Evolutionary conservation across 208 protist genomes (phyloP), one percentile per base, ranked within the genome.

Genomic region (Crithidia expoeki): DNA sequence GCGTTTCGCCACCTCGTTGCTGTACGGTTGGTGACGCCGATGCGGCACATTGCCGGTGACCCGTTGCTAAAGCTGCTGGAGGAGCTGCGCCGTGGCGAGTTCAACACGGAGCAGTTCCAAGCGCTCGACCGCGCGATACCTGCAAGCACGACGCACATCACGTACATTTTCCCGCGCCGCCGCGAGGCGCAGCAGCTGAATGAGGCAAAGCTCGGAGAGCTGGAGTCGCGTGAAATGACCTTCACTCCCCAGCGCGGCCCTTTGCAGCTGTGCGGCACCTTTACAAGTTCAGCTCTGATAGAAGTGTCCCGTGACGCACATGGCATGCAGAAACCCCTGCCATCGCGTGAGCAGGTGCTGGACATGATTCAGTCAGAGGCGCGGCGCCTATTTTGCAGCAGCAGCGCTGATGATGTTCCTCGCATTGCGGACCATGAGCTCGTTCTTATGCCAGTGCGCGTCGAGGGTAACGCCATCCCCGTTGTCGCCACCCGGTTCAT

Each of bases 121-220:
- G 34, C 30, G 38, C 79, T 96, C 11, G 86, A 94, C 58, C 81
- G 84, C 0, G 76, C 86, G 11, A 49, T 94, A 6, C 85, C 88
- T 19, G 50, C 72, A 23, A 75, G 79, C 32, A 67, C 68, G 53
- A 66, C 74, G 16, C 68, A 91, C 61, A 76, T 92, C 38, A 96
- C 92, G 21, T 90, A 89, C 72, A 86, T 96, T n/a, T 95, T 93
- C 49, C 89, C 89, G 4, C 73, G 80, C 12, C 88, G 89, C 17
- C 72, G 77, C 47, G 86, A 96, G 59, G 89, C 88, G n/a, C 74
- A 90, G 61, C 40, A 68, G 72, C 75, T 93, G 34, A 96, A 96
- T 62, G 86, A 89, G 16, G 68, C 34, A 27, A 92, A 92, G 76
- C 77, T 96, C 16, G 64, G 64, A 16, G 83, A 90, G 67, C 68